Conservation (phyloP, 108 stramenopile genomes). For the Cyclotella cryptica region DNA sequence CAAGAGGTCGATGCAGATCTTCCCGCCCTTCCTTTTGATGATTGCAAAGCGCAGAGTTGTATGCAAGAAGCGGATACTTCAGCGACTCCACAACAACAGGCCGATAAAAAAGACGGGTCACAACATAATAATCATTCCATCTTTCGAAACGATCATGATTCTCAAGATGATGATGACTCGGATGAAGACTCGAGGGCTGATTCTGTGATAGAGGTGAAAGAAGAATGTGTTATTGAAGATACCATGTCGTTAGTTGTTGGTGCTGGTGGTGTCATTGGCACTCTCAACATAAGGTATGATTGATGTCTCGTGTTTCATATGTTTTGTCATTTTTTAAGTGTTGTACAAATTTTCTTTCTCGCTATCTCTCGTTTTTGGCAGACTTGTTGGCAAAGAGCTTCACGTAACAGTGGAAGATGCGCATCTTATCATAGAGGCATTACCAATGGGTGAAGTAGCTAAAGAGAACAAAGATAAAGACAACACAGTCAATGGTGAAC, state of each 20-base stretch:
- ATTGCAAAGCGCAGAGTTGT: neutral
- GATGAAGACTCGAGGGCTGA: conserved; percentile 53
- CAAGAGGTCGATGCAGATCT: neutral
- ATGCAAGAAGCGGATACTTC: neutral
- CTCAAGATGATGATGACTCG: conserved; percentile 8
- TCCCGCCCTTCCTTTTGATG: conserved; percentile 13
- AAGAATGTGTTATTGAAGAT: conserved; percentile 52
- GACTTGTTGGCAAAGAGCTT: conserved; percentile 67
- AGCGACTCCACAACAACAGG: neutral
- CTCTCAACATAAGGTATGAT: conserved; percentile 59
- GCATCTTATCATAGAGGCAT: conserved; percentile 70
- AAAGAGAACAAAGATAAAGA: conserved; percentile 28
- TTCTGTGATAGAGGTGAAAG: conserved; percentile 51
- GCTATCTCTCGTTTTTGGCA: too few species aligned
- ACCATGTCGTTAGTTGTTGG: conserved; percentile 66
- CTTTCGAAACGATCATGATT: neutral
- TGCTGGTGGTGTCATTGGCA: conserved; percentile 74
- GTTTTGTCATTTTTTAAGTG: neutral
- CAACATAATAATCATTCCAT: conserved; percentile 1
- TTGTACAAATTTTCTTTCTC: neutral
- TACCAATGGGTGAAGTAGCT: conserved; percentile 35
- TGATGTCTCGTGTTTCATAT: neutral
- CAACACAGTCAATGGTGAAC: neutral
- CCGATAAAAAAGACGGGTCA: neutral
- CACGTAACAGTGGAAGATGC: conserved; percentile 85